Conservation (phyloP, 2,329 filamentous ascomycete species). For the Colletotrichum eremochloae region DNA sequence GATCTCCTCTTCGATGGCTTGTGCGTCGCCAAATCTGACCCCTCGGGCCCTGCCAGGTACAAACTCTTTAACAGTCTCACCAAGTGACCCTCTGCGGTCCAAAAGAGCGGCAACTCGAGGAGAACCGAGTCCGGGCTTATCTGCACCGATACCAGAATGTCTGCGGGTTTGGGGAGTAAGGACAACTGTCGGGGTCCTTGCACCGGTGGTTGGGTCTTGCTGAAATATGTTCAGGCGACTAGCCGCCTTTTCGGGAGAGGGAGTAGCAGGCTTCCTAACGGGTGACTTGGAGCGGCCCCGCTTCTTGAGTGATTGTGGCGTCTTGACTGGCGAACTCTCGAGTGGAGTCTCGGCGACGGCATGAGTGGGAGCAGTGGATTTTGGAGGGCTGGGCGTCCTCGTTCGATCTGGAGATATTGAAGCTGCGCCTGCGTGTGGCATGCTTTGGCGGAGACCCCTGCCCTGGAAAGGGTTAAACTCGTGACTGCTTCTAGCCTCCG, state of each 20-base stretch:
- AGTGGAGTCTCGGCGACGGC: conserved; percentile 21
- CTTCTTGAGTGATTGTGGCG: conserved; percentile 38
- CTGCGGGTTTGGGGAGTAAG: conserved; percentile 71
- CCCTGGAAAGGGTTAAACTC: conserved; percentile 67
- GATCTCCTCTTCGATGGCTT: conserved; percentile 71
- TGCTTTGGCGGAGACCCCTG: conserved; percentile 63
- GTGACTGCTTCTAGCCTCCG: conserved; percentile 62
- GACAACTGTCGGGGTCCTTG: conserved; percentile 73
- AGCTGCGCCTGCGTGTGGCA: conserved; percentile 59
- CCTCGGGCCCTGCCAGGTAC: conserved; percentile 63
- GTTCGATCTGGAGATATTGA: conserved; percentile 37
- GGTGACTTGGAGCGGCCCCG: conserved; percentile 40
- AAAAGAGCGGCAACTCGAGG: conserved; percentile 79
- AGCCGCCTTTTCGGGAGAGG: conserved; percentile 47
- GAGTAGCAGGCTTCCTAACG: conserved; percentile 48
- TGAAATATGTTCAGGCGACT: conserved; percentile 61
- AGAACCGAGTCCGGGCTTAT: conserved; percentile 79
- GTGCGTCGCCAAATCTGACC: conserved; percentile 76
- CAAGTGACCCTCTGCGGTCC: conserved; percentile 78
- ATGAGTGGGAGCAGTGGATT: conserved; percentile 30
- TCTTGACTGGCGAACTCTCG: conserved; percentile 47
- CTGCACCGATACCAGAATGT: conserved; percentile 77
- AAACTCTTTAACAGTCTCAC: conserved; percentile 75
- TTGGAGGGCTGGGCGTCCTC: conserved; percentile 42
- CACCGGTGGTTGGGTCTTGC: conserved; percentile 65